Conservation (phyloP, 805 yeast genomes). For the Metschnikowia matae region DNA sequence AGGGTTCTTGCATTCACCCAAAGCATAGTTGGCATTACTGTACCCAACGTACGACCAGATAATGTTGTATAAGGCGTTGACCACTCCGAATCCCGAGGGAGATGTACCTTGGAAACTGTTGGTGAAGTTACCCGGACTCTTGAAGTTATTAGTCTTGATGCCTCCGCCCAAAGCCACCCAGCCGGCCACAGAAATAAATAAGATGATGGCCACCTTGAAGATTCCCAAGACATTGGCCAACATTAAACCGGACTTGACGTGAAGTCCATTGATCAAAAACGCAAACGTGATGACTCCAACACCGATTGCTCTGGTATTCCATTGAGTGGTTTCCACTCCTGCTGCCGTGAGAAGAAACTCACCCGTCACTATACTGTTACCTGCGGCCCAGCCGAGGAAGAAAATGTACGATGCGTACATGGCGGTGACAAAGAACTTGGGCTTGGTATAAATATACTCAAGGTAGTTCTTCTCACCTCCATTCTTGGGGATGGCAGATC, state of each 20-base stretch:
- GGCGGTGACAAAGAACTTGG: slow-evolving; percentile 58
- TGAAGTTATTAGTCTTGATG: slow-evolving; percentile 42
- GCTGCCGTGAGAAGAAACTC: slow-evolving; percentile 75
- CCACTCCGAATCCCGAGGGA: slow-evolving; percentile 65
- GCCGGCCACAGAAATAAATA: slow-evolving; percentile 70
- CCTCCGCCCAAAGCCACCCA: slow-evolving; percentile 82
- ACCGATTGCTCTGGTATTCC: slow-evolving; percentile 79
- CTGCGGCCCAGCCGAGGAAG: slow-evolving; percentile 81
- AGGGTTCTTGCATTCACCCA: slow-evolving; percentile 76
- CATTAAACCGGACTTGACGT: slow-evolving; percentile 62
- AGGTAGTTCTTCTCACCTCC: slow-evolving; percentile 86
- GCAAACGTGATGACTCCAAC: slow-evolving; percentile 70
- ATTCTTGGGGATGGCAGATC: slow-evolving; percentile 69
- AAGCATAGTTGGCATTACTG: slow-evolving; percentile 77
- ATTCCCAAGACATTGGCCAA: slow-evolving; percentile 62
- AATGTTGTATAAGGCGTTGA: slow-evolving; percentile 73
- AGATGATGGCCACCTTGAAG: slow-evolving; percentile 67
- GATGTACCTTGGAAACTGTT: slow-evolving; percentile 53
- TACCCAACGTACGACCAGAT: slow-evolving; percentile 85
- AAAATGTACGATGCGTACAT: slow-evolving; percentile 65
- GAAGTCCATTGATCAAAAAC: slow-evolving; percentile 56
- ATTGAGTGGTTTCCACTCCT: slow-evolving; percentile 57
- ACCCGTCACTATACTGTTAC: slow-evolving; percentile 77
- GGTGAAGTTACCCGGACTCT: slow-evolving; percentile 55
- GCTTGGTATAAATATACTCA: slow-evolving; percentile 65